phyloP scores from a whole-genome alignment of 306 rosid species.

The Acacia melanoxylon region DNA sequence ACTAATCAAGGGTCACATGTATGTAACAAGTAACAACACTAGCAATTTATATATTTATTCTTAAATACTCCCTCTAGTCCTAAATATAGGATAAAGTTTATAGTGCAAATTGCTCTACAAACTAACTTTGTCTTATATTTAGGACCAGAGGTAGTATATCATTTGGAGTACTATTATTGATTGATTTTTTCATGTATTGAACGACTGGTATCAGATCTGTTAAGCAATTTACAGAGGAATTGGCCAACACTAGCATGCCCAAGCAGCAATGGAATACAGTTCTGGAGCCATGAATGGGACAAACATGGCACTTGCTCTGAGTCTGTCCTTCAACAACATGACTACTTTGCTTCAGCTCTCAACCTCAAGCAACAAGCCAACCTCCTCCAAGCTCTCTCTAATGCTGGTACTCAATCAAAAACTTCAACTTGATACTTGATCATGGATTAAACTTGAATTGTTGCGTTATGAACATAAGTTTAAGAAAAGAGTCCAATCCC shows the following conservation, averaged over 20 bases:
- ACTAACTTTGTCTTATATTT: no score
- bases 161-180: not conserved
- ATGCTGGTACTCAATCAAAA: conserved; percentile 37
- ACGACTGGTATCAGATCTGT: conserved; percentile 33
- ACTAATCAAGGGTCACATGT: not conserved
- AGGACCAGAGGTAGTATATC: not conserved
- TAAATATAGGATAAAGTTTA: no score
- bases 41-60: not conserved
- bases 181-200: not conserved
- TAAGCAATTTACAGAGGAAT: conserved; percentile 39
- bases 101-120: no score
- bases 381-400: conserved; percentile 48
- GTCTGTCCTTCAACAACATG: conserved; percentile 56
- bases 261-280: conserved; percentile 41
- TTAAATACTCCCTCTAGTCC: no score
- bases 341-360: conserved; percentile 53
- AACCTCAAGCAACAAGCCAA: conserved; percentile 43
- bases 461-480: no score
- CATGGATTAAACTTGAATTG: no score
- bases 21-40: not conserved
- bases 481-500: no score
- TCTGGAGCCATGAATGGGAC: conserved; percentile 69
- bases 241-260: conserved; percentile 75
- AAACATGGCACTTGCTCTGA: conserved; percentile 75
- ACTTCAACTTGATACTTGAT: not conserved